Evolutionary conservation across 257 asterid genomes (phyloP).

Genomic region (Thymus mandschuricus): DNA sequence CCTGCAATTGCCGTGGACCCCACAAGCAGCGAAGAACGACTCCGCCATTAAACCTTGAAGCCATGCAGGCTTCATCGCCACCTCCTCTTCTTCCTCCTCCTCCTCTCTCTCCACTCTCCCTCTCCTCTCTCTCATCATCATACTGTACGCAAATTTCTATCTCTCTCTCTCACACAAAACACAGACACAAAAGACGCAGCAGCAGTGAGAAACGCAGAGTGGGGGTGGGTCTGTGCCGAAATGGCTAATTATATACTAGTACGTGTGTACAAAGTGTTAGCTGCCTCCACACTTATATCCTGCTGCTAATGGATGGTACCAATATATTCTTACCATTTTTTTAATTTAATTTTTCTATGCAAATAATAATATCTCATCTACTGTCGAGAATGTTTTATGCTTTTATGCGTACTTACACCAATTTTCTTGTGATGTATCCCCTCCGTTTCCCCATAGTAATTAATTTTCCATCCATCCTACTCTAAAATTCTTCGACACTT

Average conservation of each 20-base stretch:
- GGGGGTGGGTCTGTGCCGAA: conserved; percentile 8
- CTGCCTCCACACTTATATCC: conserved; percentile 11
- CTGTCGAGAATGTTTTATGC: too few relatives aligned
- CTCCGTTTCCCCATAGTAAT: too few relatives aligned
- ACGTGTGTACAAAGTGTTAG: conserved; percentile 31
- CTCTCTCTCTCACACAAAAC: conserved; percentile 7
- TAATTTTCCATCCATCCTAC: too few relatives aligned
- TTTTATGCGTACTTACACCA: too few relatives aligned
- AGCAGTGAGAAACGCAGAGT: background rate
- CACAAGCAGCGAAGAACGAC: conserved; percentile 71
- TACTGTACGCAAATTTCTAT: background rate
- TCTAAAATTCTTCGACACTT: too few relatives aligned
- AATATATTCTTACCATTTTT: background rate
- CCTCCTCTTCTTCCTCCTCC: conserved; percentile 5
- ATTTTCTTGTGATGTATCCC: too few relatives aligned
- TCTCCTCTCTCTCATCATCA: conserved; percentile 26
- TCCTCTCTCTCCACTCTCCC: background rate
- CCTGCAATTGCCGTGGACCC: conserved; percentile 58
- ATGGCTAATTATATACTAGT: conserved; percentile 37
- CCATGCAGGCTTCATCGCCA: conserved; percentile 74
- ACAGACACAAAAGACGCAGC: background rate
- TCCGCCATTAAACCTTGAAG: conserved; percentile 70
- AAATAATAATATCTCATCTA: too few relatives aligned
- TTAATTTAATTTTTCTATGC: background rate
- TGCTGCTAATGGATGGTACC: background rate